phyloP scores from a whole-genome alignment of 192 early-diverging fungal genomes.

The Helicostylum pulchrum region DNA sequence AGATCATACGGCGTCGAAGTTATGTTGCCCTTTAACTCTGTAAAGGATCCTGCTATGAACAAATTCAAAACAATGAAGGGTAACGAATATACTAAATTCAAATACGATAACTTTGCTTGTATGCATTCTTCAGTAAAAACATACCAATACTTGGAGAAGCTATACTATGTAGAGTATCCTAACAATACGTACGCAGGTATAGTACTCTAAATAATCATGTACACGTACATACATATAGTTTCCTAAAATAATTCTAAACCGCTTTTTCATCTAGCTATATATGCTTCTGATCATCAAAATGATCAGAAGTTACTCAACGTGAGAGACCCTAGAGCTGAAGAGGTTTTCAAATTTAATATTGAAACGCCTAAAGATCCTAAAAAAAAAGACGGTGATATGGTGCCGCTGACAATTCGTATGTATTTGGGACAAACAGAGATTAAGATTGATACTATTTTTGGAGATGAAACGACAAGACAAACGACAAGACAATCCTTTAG shows the following conservation, averaged over 20 bases:
- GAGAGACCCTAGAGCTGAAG: neutral
- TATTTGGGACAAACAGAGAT: constrained; percentile 9
- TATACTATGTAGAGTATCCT: neutral
- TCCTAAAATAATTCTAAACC: neutral
- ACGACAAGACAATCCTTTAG: too few relatives aligned
- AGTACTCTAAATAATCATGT: too few relatives aligned
- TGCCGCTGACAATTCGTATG: neutral
- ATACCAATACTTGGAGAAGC: neutral
- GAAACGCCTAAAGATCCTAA: neutral
- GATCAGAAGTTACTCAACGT: neutral
- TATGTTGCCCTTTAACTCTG: neutral
- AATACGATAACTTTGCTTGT: neutral
- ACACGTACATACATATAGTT: neutral
- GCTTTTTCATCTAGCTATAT: neutral
- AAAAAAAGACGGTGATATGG: neutral
- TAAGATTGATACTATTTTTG: neutral
- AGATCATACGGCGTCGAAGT: constrained; percentile 9
- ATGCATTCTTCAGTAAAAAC: neutral
- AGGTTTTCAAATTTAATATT: neutral
- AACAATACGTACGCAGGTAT: constrained; percentile 9
- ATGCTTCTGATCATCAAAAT: neutral
- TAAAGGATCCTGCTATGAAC: neutral
- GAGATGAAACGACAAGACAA: too few relatives aligned
- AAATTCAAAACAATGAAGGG: neutral
- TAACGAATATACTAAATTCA: constrained; percentile 4